Evolutionary conservation across 768 basidiomycete species (phyloP).

Genomic region (Macrolepiota fuliginosa): DNA sequence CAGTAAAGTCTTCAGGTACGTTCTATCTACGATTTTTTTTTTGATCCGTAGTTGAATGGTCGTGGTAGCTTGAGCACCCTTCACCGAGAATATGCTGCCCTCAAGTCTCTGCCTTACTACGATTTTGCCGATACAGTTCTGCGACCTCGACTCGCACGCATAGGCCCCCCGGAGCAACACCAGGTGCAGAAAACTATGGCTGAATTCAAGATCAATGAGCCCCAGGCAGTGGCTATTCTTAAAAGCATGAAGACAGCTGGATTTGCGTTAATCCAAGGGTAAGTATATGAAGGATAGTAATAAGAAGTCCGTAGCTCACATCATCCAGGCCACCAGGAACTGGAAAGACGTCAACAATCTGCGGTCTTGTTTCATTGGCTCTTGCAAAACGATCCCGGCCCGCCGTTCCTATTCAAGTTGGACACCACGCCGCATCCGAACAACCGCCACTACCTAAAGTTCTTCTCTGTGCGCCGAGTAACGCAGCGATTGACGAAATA

Average conservation of each 20-base stretch:
- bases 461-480: conserved; percentile 94
- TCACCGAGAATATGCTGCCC: conserved; percentile 88
- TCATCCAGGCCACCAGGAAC: conserved; percentile 86
- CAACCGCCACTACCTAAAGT: conserved; percentile 55
- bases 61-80: conserved; percentile 89
- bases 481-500: conserved; percentile 98
- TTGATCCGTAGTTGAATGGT: neutral
- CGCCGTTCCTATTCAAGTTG: conserved; percentile 48
- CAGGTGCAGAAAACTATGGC: conserved; percentile 67
- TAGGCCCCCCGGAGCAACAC: conserved; percentile 39
- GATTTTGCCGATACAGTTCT: conserved; percentile 74
- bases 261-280: conserved; percentile 96
- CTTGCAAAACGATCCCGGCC: conserved; percentile 62
- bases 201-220: conserved; percentile 80
- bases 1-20: conserved; percentile 81
- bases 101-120: conserved; percentile 80
- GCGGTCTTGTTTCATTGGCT: conserved; percentile 86
- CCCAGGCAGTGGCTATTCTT: conserved; percentile 88
- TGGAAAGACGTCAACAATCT: conserved; percentile 98
- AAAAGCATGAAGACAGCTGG: conserved; percentile 70
- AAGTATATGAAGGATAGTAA: conserved; percentile 15
- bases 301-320: neutral
- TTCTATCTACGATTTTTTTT: neutral
- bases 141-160: conserved; percentile 54
- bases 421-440: conserved; percentile 38